These are phyloP conservation scores for Drechslerella stenobrocha DNA, from an alignment of 2,329 filamentous ascomycete species.

Conservation along the genomic window DNA sequence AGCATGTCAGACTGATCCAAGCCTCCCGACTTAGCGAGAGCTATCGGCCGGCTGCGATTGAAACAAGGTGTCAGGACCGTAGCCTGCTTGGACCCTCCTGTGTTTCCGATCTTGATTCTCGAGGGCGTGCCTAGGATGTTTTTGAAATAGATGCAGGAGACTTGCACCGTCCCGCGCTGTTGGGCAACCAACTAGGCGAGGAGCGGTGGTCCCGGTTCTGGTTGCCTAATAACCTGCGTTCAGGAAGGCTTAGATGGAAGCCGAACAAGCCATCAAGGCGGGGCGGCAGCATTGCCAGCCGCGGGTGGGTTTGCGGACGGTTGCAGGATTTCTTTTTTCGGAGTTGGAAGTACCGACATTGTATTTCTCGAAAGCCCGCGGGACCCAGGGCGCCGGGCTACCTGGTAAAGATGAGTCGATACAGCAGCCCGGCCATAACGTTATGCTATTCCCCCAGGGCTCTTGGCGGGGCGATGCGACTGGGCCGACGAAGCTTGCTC, in stretches of 20 bases:
- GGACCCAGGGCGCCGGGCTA: background rate
- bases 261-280: conserved; percentile 42
- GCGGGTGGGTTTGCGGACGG: no score
- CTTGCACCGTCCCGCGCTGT: conserved; percentile 9
- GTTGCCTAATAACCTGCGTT: conserved; percentile 40
- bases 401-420: conserved; percentile 29
- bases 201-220: conserved; percentile 22
- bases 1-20: no score
- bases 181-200: background rate
- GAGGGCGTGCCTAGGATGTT: conserved; percentile 33
- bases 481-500: conserved; percentile 21
- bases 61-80: conserved; percentile 38
- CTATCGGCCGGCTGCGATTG: conserved; percentile 42
- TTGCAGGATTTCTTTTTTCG: conserved; percentile 4
- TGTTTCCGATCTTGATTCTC: conserved; percentile 47
- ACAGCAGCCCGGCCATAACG: conserved; percentile 35
- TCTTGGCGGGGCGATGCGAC: conserved; percentile 39
- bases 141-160: conserved; percentile 35
- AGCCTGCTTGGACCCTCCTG: conserved; percentile 31
- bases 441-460: conserved; percentile 31
- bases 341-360: background rate
- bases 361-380: background rate
- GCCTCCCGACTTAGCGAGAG: conserved; percentile 48
- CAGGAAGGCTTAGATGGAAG: conserved; percentile 45
- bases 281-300: conserved; percentile 6